Base-by-base conservation (phyloP, 2,329 filamentous ascomycete genomes). In the Corniculantispora saksenae region DNA sequence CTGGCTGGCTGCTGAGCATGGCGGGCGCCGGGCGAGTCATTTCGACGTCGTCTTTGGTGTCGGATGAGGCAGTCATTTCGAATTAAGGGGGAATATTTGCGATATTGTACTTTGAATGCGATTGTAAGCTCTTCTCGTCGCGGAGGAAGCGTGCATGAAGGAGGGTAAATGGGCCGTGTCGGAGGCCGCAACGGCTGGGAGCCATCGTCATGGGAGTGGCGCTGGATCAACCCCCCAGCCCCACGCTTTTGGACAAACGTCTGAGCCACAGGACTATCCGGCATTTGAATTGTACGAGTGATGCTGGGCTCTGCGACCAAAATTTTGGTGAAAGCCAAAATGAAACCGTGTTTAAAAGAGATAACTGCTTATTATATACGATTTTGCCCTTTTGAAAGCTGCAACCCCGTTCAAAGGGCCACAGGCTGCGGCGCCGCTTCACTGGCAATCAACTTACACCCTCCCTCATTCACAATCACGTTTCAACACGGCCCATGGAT, bases 1-100 rank as follows among this genome's bases (percentile, higher is more conserved):
- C 15, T 23, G 61, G 61, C 61, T 63, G 61, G 50, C 50, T 61
- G 48, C 15, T 45, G 58, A 61, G 45, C 58, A 27, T 51, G 45
- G 58, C 58, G 29, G 58, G 45, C 29, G 50, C 58, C 10, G 29
- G 29, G 58, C 29, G 29, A 45, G 58, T 21, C 45, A 61, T 50
- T 15, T 61, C 32, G 47, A 61, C 58, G 45, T n/a, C 29, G 15
- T 50, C 19, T 35, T 50, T n/a, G n/a, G 47, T 38, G n/a, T 5
- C 27, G 5, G 15, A 40, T 27, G 47, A 29, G 23, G 23, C 57
- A 19, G 45, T 38, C 57, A 60, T 60, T 25, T 21, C n/a, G 17
- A 3, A 4, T 43, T 6, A 15, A 13, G 5, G 38, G 17, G 9
- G 38, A 43, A 3, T 43, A 43, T 43, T 43, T 43, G 38, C 38